Base-by-base conservation (phyloP, 768 basidiomycete species). In the Boletus patriciae region DNA sequence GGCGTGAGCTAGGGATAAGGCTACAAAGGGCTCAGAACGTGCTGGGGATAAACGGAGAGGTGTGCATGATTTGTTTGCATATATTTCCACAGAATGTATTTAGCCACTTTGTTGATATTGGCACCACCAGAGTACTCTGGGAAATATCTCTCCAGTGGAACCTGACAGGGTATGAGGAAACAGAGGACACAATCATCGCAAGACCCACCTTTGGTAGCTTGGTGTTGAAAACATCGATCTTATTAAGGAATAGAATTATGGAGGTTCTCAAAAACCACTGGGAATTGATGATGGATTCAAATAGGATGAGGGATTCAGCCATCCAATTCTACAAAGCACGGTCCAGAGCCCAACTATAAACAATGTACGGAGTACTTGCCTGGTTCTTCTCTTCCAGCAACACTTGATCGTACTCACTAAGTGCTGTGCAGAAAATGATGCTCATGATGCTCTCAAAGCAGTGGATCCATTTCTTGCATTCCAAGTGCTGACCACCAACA, bases 21-120 rank as follows among this genome's bases (percentile, higher is more conserved):
- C 5, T 2, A 10, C 19, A 18, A 38, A 37, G 8, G n/a, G 11
- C n/a, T 36, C 29, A 23, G 36, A 13, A 80, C 88, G 36, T 60
- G 90, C 90, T 97, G 94, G 3, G 94, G 94, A 71, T 95, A 97
- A 19, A 97, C 90, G 55, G 87, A 92, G 62, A 95, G 73, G 50
- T 86, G 72, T 52, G 90, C 90, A 21, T 89, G 76, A 63, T 95
- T 96, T 53, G 90, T 87, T 71, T 96, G 92, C 80, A 94, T 94
- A 65, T 96, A 98, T 65, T 90, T 77, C 94, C 93, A 97, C 37
- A 98, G 76, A 51, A 98, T 94, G 61, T 92, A 96, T 64, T 94
- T 94, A 0, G 94, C 92, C 2, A 92, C 93, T 71, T 95, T 95
- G 76, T 93, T 94, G 71, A 95, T 90, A 65, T 95, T 91, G 4